Evolutionary conservation across 2,329 filamentous ascomycete genomes (phyloP).

Genomic region (Hypocreales sp.): DNA sequence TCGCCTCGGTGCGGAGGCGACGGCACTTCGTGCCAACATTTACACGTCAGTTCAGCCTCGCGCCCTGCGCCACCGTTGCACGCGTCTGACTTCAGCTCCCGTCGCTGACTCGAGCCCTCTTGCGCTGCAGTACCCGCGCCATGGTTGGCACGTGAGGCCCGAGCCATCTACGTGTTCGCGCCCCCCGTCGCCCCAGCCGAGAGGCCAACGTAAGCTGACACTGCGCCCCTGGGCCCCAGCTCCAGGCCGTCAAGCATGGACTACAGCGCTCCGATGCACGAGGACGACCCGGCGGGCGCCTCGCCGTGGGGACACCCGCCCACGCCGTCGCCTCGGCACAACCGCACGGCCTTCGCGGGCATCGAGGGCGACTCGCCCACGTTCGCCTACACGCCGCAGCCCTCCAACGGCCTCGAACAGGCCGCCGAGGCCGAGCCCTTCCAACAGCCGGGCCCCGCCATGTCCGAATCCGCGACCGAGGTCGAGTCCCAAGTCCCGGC

Average conservation of each 20-base stretch:
- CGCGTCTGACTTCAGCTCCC: no score
- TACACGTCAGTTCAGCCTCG: no score
- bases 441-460: conserved; percentile 29
- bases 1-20: no score
- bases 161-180: background rate
- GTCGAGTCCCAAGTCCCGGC: conserved; percentile 20
- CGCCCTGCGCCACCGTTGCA: no score
- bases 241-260: no score
- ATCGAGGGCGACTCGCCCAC: conserved; percentile 24
- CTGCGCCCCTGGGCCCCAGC: no score
- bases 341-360: conserved; percentile 25
- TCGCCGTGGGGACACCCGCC: conserved; percentile 44
- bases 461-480: conserved; percentile 28
- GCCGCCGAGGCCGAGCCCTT: conserved; percentile 24
- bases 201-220: no score
- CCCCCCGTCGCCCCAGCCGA: background rate
- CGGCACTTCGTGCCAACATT: no score
- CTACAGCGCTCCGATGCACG: conserved; percentile 39
- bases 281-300: conserved; percentile 35
- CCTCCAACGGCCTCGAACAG: conserved; percentile 26
- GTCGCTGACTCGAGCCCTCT: no score
- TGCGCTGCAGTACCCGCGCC: no score
- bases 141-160: conserved; percentile 3
- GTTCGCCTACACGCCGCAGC: conserved; percentile 26
- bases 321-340: conserved; percentile 30